These are phyloP conservation scores for Candida pseudoglaebosa DNA, from an alignment of 805 yeast species.

Conservation along the genomic window DNA sequence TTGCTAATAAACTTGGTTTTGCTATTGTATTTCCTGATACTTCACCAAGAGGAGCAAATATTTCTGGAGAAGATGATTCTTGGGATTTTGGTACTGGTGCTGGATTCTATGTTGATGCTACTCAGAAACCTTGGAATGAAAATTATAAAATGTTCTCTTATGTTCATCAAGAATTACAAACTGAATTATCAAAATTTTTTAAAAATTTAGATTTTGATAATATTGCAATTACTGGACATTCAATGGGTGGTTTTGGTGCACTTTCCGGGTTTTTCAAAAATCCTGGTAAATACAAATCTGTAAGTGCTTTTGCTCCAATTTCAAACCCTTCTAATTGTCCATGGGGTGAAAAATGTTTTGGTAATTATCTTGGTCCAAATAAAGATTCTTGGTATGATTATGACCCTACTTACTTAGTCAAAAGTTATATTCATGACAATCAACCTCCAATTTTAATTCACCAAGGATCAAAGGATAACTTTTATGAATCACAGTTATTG, in stretches of 20 bases:
- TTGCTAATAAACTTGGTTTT: conserved; percentile 77
- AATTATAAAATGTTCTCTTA: conserved; percentile 88
- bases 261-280: conserved; percentile 60
- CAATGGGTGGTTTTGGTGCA: conserved; percentile 99
- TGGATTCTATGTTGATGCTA: conserved; percentile 88
- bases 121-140: conserved; percentile 61
- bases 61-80: conserved; percentile 74
- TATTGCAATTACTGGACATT: conserved; percentile 87
- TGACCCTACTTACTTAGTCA: conserved; percentile 80
- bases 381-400: conserved; percentile 64
- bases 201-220: conserved; percentile 57
- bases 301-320: conserved; percentile 89
- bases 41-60: conserved; percentile 82
- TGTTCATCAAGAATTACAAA: conserved; percentile 68
- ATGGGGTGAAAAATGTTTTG: conserved; percentile 88
- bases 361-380: conserved; percentile 68
- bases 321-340: conserved; percentile 69
- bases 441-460: conserved; percentile 70
- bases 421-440: conserved; percentile 47
- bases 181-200: conserved; percentile 40
- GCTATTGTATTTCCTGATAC: conserved; percentile 95
- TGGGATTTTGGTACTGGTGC: conserved; percentile 96
- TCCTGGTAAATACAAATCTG: conserved; percentile 71
- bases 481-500: conserved; percentile 64
- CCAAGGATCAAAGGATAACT: conserved; percentile 76